phyloP scores from a whole-genome alignment of 768 basidiomycete species.

The Dacryopinax spathularia region DNA sequence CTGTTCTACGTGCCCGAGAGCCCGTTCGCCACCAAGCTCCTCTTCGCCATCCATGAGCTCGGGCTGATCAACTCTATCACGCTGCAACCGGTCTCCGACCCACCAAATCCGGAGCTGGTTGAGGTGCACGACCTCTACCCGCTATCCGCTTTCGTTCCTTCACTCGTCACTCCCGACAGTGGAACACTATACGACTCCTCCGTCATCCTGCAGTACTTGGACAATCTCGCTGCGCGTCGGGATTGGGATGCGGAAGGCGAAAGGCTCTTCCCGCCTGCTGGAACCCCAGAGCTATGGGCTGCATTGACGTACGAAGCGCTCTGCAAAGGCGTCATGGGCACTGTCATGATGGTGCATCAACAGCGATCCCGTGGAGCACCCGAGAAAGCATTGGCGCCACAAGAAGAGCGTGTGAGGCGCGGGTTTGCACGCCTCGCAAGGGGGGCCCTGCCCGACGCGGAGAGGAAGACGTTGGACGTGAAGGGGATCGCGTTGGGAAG shows the following conservation, averaged over 20 bases:
- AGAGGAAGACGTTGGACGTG: not conserved
- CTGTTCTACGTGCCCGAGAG: not conserved
- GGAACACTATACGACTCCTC: not conserved
- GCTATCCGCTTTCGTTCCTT: conserved; percentile 16
- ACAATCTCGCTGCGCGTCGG: not conserved
- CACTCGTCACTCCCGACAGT: conserved; percentile 9
- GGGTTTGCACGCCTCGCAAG: not conserved
- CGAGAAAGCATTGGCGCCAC: not conserved
- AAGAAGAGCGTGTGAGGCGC: not conserved
- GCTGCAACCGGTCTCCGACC: not conserved
- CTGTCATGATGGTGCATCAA: not conserved
- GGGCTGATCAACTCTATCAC: not conserved
- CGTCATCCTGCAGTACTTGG: not conserved
- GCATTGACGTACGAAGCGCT: not conserved
- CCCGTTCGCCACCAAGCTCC: not conserved
- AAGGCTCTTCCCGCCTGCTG: not conserved
- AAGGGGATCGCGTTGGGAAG: not conserved
- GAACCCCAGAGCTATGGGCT: not conserved
- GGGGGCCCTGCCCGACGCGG: not conserved
- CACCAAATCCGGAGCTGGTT: not conserved
- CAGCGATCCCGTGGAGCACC: not conserved
- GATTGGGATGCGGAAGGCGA: not conserved
- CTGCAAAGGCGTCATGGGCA: not conserved
- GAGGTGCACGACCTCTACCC: conserved; percentile 3
- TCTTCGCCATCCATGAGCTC: not conserved